Percentiles rank a stretch among this genome's conserved stretches.
These are phyloP conservation scores for Arbutus unedo DNA, from an alignment of 148 eudicot genomes.

Conservation along the genomic window DNA sequence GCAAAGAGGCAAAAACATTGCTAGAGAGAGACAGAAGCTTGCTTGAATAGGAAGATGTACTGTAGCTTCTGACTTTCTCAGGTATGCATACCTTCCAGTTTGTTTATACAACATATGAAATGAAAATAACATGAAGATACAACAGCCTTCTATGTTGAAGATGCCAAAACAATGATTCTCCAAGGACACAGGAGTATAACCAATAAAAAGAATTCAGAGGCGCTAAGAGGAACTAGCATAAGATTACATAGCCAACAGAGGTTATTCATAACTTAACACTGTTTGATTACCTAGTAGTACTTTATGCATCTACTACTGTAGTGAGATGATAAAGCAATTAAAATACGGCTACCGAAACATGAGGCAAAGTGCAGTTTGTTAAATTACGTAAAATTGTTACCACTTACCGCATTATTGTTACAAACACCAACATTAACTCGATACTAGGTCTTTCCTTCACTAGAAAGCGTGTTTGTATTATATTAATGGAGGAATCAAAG, in stretches of 20 bases:
- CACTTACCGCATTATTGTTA: background rate
- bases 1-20: background rate
- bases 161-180: background rate
- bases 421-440: background rate
- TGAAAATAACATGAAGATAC: background rate
- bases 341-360: background rate
- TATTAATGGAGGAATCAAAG: too few species aligned
- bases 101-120: background rate
- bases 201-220: background rate
- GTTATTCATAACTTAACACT: background rate
- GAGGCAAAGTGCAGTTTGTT: background rate
- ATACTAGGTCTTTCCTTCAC: background rate
- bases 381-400: background rate
- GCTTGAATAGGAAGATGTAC: constrained; percentile 8
- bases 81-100: background rate
- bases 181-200: background rate
- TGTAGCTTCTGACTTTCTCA: background rate
- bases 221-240: background rate
- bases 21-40: constrained; percentile 3
- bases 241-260: background rate
- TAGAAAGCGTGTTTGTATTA: too few species aligned
- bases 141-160: background rate
- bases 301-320: background rate
- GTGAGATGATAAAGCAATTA: background rate
- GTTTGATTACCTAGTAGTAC: background rate